Conservation (phyloP, 1,284 basidiomycete species). For the Fistulina hepatica region DNA sequence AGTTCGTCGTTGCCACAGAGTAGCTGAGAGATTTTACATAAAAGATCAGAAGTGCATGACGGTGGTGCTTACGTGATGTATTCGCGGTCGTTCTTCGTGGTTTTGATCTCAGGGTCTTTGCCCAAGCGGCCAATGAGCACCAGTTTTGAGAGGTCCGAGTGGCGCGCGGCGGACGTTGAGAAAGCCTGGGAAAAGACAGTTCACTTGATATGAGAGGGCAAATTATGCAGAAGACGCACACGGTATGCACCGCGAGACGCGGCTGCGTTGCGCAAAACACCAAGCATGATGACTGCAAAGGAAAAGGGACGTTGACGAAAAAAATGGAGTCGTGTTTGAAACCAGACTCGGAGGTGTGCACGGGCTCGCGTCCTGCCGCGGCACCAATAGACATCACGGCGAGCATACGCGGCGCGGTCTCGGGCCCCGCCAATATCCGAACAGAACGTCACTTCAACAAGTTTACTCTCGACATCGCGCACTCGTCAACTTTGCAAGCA, state of each 20-base stretch:
- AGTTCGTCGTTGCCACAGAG: conserved; percentile 55
- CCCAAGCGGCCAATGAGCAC: conserved; percentile 65
- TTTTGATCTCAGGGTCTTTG: conserved; percentile 56
- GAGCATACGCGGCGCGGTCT: conserved; percentile 4
- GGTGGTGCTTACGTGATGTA: conserved; percentile 66
- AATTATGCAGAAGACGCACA: conserved; percentile 26
- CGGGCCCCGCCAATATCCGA: too few species aligned
- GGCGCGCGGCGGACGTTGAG: conserved; percentile 44
- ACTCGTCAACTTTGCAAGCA: conserved; percentile 3
- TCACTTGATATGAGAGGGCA: background rate
- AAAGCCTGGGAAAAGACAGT: conserved; percentile 46
- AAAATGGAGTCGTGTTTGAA: too few species aligned
- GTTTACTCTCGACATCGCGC: too few species aligned
- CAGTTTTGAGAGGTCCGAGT: conserved; percentile 60
- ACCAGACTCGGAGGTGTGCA: too few species aligned
- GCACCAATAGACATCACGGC: background rate
- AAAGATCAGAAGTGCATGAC: conserved; percentile 22
- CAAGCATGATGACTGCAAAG: conserved; percentile 31
- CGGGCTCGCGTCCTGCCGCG: background rate
- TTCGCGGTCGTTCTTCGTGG: conserved; percentile 64
- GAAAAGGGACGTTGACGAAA: conserved; percentile 2
- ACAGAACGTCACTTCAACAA: too few species aligned
- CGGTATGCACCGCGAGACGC: conserved; percentile 33
- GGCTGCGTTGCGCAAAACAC: conserved; percentile 32
- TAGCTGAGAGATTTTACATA: conserved; percentile 34